Base-by-base conservation (phyloP, 495 filamentous ascomycete species). In the Neurospora intermedia region DNA sequence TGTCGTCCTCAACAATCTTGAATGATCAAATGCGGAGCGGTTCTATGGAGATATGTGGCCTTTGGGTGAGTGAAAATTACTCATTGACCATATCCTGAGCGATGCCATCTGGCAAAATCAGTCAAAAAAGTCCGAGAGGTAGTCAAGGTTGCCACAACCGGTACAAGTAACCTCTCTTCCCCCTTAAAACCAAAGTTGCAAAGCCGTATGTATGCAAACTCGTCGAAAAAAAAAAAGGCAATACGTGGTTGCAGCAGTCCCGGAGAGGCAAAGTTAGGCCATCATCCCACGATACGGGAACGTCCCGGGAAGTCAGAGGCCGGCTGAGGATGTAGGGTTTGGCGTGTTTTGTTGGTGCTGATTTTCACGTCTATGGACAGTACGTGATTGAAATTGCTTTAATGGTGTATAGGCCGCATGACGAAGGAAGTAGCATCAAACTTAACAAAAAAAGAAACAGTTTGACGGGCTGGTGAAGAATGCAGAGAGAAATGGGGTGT, bases 221-320 rank as follows among this genome's bases (percentile, higher is more conserved):
- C 45, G 10, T 39, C 31, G 4, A 8, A 76, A 4, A 38, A 4
- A 38, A 76, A 23, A 84, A 85, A 59, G 8, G 74, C 83, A 4
- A 80, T 87, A 4, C 77, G 79, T 8, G 88, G 87, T 16, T 82
- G 81, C 27, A 54, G 11, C 48, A 23, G 48, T 59, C 10, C 48
- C 11, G 11, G 20, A 59, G 20, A 59, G 6, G 42, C 15, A 43
- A 43, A 13, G 4, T n/a, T 27, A 20, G 3, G 48, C 48, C 2
- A 69, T 73, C 4, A 69, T 73, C 6, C 74, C 74, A 1, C 71
- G 71, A 48, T 71, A 43, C 15, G 74, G 74, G 35, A 4, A 4
- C 40, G 71, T 70, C 27, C 71, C 71, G 13, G 66, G 43, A 0
- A 8, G 0, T 15, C 13, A 16, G 4, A 62, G 31, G 6, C 11